Conservation (phyloP, 768 basidiomycete species). For the Sarcodon aspratus region DNA sequence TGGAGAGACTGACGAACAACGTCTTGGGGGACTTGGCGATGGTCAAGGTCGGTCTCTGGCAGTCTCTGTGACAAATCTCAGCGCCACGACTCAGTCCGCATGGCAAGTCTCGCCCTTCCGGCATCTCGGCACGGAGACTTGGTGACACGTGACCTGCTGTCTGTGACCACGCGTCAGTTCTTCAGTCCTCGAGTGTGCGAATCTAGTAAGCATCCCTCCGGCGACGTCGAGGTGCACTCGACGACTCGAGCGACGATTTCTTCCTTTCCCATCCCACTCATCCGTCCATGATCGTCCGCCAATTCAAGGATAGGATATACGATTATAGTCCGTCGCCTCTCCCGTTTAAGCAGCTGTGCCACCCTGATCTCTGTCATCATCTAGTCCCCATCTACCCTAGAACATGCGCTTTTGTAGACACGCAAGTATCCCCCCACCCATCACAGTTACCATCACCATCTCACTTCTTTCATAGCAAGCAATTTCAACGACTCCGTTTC, state of each 20-base stretch:
- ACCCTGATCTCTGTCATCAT: neutral
- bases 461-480: conserved; percentile 28
- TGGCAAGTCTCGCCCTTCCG: too few relatives aligned
- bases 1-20: too few relatives aligned
- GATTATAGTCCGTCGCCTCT: conserved; percentile 12
- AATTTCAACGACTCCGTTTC: conserved; percentile 67
- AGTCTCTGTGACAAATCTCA: too few relatives aligned
- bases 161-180: too few relatives aligned
- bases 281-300: neutral
- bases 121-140: too few relatives aligned
- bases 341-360: neutral
- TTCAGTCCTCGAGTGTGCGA: too few relatives aligned
- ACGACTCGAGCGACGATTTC: neutral
- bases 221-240: too few relatives aligned
- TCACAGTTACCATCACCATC: neutral
- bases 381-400: conserved; percentile 22
- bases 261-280: neutral
- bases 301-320: conserved; percentile 18
- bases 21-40: too few relatives aligned
- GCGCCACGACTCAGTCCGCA: too few relatives aligned
- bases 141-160: too few relatives aligned
- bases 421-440: conserved; percentile 30
- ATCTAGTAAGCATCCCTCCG: too few relatives aligned
- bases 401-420: conserved; percentile 50
- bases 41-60: too few relatives aligned